Evolutionary conservation across 106 monocot species (phyloP).

Genomic region (Dendrobium catenatum): DNA sequence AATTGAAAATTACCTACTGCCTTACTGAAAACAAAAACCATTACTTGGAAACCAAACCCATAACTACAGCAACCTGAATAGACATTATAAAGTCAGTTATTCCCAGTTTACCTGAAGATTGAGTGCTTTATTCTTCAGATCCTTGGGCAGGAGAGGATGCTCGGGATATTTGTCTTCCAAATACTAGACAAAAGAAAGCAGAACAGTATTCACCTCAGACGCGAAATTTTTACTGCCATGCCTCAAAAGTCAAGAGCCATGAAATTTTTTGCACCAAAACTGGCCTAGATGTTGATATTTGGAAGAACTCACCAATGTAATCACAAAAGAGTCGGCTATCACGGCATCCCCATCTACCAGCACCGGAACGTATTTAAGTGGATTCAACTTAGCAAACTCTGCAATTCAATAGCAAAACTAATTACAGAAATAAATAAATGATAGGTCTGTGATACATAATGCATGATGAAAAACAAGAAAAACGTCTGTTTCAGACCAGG

Average conservation of each 20-base stretch:
- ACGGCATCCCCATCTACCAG: slow-evolving; percentile 36
- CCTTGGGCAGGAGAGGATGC: slow-evolving; percentile 36
- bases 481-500: slow-evolving; percentile 30
- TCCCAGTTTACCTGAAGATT: slow-evolving; percentile 39
- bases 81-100: no score
- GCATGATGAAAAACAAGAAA: background rate
- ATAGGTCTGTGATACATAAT: background rate
- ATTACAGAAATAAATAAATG: background rate
- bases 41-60: background rate
- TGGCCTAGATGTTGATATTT: background rate
- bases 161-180: slow-evolving; percentile 51
- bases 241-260: background rate
- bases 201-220: background rate
- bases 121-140: slow-evolving; percentile 39
- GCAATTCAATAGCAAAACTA: background rate
- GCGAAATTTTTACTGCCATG: background rate
- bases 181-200: slow-evolving; percentile 22
- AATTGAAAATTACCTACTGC: no score
- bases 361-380: slow-evolving; percentile 39
- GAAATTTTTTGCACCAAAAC: background rate
- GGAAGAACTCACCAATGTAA: slow-evolving; percentile 25
- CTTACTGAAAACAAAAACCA: background rate
- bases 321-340: slow-evolving; percentile 41
- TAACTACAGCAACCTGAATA: no score
- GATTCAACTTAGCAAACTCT: slow-evolving; percentile 46